A percentile compares a stretch with the other conserved stretches of the same genome.
These are phyloP conservation scores for Penicillium flavigenum DNA, from an alignment of 495 filamentous ascomycete genomes.

Conservation along the genomic window DNA sequence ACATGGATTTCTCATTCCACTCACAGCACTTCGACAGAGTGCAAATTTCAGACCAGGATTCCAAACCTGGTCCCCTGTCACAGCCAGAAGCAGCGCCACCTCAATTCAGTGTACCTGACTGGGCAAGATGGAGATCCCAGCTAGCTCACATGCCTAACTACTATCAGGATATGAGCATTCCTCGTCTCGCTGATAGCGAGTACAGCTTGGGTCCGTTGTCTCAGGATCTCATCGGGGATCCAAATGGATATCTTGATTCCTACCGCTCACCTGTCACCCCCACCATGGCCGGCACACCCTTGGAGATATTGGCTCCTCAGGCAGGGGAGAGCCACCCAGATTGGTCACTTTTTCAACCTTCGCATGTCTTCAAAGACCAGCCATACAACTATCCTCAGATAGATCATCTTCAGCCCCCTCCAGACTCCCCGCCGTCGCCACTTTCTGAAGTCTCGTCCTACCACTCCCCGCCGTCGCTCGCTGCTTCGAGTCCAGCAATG, in stretches of 20 bases:
- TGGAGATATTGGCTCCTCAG: background rate
- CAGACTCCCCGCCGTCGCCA: constrained; percentile 24
- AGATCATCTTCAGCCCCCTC: background rate
- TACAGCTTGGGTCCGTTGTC: constrained; percentile 4
- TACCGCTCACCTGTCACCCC: background rate
- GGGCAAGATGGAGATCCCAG: constrained; percentile 29
- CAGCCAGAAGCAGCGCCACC: constrained; percentile 25
- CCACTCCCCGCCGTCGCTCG: constrained; percentile 15
- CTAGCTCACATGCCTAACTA: constrained; percentile 25
- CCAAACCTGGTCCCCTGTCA: constrained; percentile 18
- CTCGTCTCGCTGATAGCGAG: background rate
- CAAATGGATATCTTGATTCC: background rate
- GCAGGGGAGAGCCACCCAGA: background rate
- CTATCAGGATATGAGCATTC: constrained; percentile 15
- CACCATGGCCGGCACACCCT: background rate
- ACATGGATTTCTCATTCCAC: constrained; percentile 29
- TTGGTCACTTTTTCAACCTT: background rate
- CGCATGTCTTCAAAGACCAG: background rate
- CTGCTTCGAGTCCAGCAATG: constrained; percentile 16
- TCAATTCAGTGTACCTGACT: constrained; percentile 20
- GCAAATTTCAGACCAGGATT: constrained; percentile 31
- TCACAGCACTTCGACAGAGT: constrained; percentile 20
- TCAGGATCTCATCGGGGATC: background rate
- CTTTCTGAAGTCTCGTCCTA: constrained; percentile 26
- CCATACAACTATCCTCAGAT: background rate